Conservation (phyloP, 768 basidiomycete genomes). For the Tricholoma hemisulphureum region DNA sequence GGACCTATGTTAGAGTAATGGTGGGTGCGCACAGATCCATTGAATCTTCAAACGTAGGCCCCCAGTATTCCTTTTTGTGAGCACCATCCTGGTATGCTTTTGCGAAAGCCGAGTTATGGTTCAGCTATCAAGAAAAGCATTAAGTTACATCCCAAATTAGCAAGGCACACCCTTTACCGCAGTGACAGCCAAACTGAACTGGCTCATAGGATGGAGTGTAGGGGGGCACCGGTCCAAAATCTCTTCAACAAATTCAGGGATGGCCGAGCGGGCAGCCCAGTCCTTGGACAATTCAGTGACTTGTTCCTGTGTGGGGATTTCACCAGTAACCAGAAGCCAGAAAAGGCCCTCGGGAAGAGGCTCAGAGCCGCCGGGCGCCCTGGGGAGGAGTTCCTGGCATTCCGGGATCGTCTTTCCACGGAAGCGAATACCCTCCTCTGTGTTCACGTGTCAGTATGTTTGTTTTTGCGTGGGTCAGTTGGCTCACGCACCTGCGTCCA, state of each 20-base stretch:
- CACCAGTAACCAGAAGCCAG: constrained; percentile 94
- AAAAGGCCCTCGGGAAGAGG: constrained; percentile 93
- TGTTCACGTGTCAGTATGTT: constrained; percentile 7
- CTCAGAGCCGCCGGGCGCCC: constrained; percentile 83
- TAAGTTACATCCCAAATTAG: background rate
- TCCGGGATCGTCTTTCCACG: constrained; percentile 95
- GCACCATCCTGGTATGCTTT: constrained; percentile 91
- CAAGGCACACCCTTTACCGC: constrained; percentile 50
- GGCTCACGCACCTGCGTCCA: constrained; percentile 72
- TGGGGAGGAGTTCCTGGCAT: constrained; percentile 82
- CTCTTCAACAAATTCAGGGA: constrained; percentile 96
- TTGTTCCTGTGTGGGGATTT: constrained; percentile 90
- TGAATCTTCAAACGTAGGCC: constrained; percentile 84
- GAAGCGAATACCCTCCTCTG: constrained; percentile 98
- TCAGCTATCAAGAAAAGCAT: constrained; percentile 49
- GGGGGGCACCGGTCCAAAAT: constrained; percentile 90
- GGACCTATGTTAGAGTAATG: background rate
- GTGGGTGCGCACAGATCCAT: constrained; percentile 69
- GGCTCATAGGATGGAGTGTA: constrained; percentile 97
- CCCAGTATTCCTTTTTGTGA: constrained; percentile 97
- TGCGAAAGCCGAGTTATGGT: constrained; percentile 96
- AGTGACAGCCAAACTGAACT: constrained; percentile 94
- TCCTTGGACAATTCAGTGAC: constrained; percentile 83
- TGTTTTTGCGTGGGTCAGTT: background rate
- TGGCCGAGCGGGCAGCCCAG: constrained; percentile 89